phyloP scores from a whole-genome alignment of 176 grass and related monocot genomes.

The Phoenix roebelenii region DNA sequence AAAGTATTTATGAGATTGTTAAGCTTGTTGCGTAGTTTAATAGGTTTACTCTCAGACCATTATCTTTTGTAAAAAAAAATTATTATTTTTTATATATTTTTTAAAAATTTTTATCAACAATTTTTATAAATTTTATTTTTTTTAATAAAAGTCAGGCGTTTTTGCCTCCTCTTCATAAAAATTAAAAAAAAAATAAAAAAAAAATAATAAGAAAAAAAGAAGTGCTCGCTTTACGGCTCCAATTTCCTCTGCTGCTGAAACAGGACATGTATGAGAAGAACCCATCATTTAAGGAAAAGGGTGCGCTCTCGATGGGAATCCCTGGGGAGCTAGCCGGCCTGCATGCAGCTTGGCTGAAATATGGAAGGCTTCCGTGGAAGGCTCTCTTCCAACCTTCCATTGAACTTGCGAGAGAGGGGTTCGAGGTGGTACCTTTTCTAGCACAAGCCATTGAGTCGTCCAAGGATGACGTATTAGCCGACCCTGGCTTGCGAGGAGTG shows the following conservation, averaged over 20 bases:
- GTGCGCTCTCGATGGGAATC: conserved; percentile 66
- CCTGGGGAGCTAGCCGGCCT: conserved; percentile 83
- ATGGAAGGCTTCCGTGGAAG: conserved; percentile 57
- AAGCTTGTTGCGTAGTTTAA: too few relatives aligned
- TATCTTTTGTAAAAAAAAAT: too few relatives aligned
- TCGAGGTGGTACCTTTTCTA: conserved; percentile 30
- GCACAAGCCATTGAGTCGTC: conserved; percentile 23
- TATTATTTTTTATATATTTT: too few relatives aligned
- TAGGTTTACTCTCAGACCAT: too few relatives aligned
- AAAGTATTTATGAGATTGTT: too few relatives aligned
- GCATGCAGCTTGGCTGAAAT: conserved; percentile 54
- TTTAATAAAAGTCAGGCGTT: too few relatives aligned
- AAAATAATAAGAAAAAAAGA: too few relatives aligned
- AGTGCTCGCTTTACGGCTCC: too few relatives aligned
- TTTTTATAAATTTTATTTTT: too few relatives aligned
- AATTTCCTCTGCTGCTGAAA: conserved; percentile 1
- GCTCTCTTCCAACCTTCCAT: conserved; percentile 64
- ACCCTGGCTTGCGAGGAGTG: conserved; percentile 63
- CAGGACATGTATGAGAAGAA: conserved; percentile 75
- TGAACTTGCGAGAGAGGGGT: conserved; percentile 58
- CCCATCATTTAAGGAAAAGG: conserved; percentile 37
- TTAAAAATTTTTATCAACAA: too few relatives aligned
- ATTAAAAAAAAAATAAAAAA: too few relatives aligned
- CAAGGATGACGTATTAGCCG: conserved; percentile 35
- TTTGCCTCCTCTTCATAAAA: too few relatives aligned